Percentiles rank a stretch among this genome's conserved stretches.
phyloP scores from a whole-genome alignment of 495 filamentous ascomycete species.

The Penicillium silybi region DNA sequence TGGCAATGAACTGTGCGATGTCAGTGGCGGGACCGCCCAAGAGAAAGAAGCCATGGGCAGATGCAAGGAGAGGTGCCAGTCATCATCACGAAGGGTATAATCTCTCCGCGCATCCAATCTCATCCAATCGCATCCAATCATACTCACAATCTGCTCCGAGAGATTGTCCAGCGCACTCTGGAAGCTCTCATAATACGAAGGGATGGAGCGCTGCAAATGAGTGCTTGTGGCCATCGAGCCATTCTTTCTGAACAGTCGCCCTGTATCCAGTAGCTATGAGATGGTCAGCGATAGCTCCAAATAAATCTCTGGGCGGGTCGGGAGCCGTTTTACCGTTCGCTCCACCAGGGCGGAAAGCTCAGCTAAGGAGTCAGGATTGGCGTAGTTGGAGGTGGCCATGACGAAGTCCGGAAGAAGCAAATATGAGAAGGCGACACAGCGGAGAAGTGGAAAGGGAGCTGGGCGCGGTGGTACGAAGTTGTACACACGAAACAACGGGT shows the following conservation, averaged over 20 bases:
- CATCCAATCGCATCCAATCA: conserved; percentile 1
- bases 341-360: conserved; percentile 43
- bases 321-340: conserved; percentile 34
- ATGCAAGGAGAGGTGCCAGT: not conserved
- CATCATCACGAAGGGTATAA: not conserved
- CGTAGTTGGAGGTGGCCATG: conserved; percentile 31
- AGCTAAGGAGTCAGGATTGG: conserved; percentile 41
- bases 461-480: conserved; percentile 13
- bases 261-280: conserved; percentile 45
- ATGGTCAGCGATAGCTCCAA: conserved; percentile 15
- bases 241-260: conserved; percentile 41
- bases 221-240: conserved; percentile 34
- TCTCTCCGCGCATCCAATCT: not conserved
- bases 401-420: not conserved
- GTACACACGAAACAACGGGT: conserved; percentile 17
- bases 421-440: not conserved
- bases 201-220: conserved; percentile 40
- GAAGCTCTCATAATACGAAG: conserved; percentile 43
- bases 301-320: not conserved
- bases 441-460: not conserved
- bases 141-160: conserved; percentile 50
- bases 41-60: not conserved
- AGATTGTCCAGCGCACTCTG: conserved; percentile 48
- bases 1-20: conserved; percentile 39
- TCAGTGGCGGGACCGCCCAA: conserved; percentile 16